These are phyloP conservation scores for Catharanthus roseus DNA, from an alignment of 257 asterid genomes.

Conservation along the genomic window DNA sequence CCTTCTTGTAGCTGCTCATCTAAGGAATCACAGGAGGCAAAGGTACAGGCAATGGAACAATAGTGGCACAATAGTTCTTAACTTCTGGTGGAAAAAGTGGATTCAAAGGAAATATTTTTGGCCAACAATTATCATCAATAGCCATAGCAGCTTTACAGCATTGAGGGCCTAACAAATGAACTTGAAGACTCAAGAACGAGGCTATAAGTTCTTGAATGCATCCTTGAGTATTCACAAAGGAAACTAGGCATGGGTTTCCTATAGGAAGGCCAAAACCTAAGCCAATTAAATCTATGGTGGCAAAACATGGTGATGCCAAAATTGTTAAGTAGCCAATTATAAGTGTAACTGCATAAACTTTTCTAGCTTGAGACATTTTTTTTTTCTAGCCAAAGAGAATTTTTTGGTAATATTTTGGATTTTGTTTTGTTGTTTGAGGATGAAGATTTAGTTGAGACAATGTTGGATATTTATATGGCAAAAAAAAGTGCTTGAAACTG, in stretches of 20 bases:
- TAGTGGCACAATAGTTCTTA: constrained; percentile 11
- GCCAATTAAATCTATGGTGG: not conserved
- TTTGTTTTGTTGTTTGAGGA: not conserved
- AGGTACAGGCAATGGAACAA: not conserved
- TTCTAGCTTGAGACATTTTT: not conserved
- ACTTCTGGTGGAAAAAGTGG: constrained; percentile 16
- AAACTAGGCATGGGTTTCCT: constrained; percentile 20
- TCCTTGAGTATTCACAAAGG: constrained; percentile 16
- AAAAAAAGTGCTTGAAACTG: not conserved
- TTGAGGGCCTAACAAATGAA: constrained; percentile 18
- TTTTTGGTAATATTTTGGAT: too few relatives aligned
- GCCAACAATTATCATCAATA: constrained; percentile 29
- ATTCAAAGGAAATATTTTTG: constrained; percentile 20
- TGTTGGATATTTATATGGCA: not conserved
- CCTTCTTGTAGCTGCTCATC: too few relatives aligned
- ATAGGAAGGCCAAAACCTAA: constrained; percentile 8
- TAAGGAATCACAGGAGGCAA: not conserved
- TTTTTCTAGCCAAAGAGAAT: too few relatives aligned
- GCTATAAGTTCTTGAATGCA: constrained; percentile 20
- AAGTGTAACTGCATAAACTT: not conserved
- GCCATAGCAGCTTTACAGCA: constrained; percentile 23
- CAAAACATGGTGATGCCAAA: constrained; percentile 6
- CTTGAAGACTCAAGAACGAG: constrained; percentile 16
- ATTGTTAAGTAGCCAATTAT: not conserved
- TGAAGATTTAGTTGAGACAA: not conserved